Base-by-base conservation (phyloP, 202 grass and related monocot species). In the Musa balbisiana region DNA sequence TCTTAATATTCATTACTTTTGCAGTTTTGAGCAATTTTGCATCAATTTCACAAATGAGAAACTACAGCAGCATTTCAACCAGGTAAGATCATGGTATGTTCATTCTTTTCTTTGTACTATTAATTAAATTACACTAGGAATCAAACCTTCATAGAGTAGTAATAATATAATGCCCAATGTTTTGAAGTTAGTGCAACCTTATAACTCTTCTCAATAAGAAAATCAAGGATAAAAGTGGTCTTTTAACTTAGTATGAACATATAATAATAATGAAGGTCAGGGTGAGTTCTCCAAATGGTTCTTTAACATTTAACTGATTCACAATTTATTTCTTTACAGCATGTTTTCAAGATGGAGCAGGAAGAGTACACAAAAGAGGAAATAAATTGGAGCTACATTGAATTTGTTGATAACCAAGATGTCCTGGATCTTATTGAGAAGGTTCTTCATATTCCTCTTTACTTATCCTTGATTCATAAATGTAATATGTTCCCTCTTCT, bases 11-110 rank as follows among this genome's bases (percentile, higher is more conserved):
- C n/a, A n/a, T 69, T 51, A 29, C n/a, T 33, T 52, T 53, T 51
- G n/a, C 74, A 77, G 74, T n/a, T 77, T 77, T 52, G 74, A 77
- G 59, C 74, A 77, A 49, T 77, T 77, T 24, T 77, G 74, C 22
- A 77, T 77, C 49, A 77, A 77, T 62, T 64, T 77, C 20, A 77
- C 74, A 77, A 77, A 77, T 64, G 74, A 77, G 60, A 77, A 77
- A 64, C 74, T 77, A 49, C 74, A 77, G 11, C 74, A 77, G 49
- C 74, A 77, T 52, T 77, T 77, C 49, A 77, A 77, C 49, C 74
- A 77, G 62, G 74, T 64, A 52, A 52, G 71, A 50, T 2, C 52
- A 50, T 49, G 9, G 10, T 70, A 70, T 16, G 10, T 13, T 72
- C 6, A 17, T n/a, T 27, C 24, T 54, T 56, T 5, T 73, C 49